Evolutionary conservation across 2,329 filamentous ascomycete species (phyloP).

Genomic region (Camillea tinctor): DNA sequence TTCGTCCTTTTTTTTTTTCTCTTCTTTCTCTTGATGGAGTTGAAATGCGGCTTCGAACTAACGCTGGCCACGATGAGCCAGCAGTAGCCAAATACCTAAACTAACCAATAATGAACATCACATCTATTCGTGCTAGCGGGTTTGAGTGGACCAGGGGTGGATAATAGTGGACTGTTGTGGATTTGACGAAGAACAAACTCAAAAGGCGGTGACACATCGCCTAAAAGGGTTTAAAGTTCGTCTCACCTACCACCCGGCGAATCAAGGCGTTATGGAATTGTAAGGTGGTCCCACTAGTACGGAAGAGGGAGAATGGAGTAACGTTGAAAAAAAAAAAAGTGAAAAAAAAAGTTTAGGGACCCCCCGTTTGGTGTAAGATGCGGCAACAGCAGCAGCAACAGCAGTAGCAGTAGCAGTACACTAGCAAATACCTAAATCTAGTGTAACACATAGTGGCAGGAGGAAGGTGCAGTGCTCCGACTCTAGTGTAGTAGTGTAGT

Average conservation of each 20-base stretch:
- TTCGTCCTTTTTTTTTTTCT: neutral
- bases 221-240: constrained; percentile 14
- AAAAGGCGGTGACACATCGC: constrained; percentile 30
- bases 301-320: constrained; percentile 2
- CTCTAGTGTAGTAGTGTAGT: too few relatives aligned
- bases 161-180: neutral
- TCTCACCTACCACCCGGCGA: constrained; percentile 18
- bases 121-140: constrained; percentile 10
- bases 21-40: constrained; percentile 3
- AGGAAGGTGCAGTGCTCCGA: constrained; percentile 6
- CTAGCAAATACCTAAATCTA: too few relatives aligned
- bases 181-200: constrained; percentile 2
- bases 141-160: constrained; percentile 13
- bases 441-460: too few relatives aligned
- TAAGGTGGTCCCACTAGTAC: constrained; percentile 20
- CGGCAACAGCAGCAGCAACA: too few relatives aligned
- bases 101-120: constrained; percentile 7
- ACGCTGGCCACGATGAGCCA: constrained; percentile 13
- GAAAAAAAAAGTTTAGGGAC: constrained; percentile 27
- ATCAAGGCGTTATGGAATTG: constrained; percentile 22
- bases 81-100: constrained; percentile 11
- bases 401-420: too few relatives aligned
- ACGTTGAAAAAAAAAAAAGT: too few relatives aligned
- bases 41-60: constrained; percentile 20
- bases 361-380: constrained; percentile 9